Conservation (phyloP, 73 alveolate species). For the Stentor roeselii region DNA sequence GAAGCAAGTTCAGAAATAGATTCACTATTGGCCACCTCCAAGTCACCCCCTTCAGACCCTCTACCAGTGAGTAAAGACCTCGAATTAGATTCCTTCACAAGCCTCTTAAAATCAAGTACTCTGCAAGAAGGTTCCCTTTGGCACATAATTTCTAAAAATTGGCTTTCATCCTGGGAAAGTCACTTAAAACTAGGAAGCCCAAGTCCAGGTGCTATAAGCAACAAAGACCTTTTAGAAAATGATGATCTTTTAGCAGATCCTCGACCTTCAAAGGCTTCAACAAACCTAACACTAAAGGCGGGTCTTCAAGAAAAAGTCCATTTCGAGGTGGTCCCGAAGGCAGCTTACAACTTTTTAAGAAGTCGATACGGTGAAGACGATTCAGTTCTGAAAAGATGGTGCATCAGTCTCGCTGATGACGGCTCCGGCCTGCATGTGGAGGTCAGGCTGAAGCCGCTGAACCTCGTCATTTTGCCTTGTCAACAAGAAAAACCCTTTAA, state of each 20-base stretch:
- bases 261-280: conserved; percentile 24
- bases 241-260: conserved; percentile 27
- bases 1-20: too few species aligned
- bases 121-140: conserved; percentile 14
- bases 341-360: conserved; percentile 36
- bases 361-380: conserved; percentile 37
- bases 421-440: conserved; percentile 45
- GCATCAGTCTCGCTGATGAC: conserved; percentile 39
- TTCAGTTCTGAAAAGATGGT: conserved; percentile 31
- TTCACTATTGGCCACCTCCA: too few species aligned
- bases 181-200: neutral
- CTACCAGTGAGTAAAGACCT: too few species aligned
- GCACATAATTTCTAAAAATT: conserved; percentile 1
- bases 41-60: too few species aligned
- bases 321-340: conserved; percentile 38
- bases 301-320: conserved; percentile 33
- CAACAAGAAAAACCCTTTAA: neutral
- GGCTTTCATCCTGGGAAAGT: neutral
- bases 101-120: neutral
- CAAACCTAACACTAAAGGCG: conserved; percentile 37
- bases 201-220: neutral
- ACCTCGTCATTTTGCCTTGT: conserved; percentile 36
- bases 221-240: neutral
- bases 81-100: neutral
- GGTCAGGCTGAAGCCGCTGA: conserved; percentile 32